These are phyloP conservation scores for Centrapalus pauciflorus DNA, from an alignment of 129 eudicot species.

Conservation along the genomic window DNA sequence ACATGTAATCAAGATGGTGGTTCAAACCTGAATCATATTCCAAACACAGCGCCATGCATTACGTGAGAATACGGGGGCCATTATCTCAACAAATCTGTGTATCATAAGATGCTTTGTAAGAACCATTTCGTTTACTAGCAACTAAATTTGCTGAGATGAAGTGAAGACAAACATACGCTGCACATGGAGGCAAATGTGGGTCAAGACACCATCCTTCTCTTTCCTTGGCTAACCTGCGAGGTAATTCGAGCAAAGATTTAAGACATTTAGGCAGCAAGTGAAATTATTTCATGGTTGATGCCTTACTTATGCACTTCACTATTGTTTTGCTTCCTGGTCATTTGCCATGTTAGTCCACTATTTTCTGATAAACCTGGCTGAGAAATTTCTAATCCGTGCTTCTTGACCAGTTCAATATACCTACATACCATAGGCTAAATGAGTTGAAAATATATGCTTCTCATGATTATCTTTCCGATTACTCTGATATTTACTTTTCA, in stretches of 20 bases:
- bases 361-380: slow-evolving; percentile 75
- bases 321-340: slow-evolving; percentile 61
- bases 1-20: not conserved
- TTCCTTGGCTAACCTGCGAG: slow-evolving; percentile 58
- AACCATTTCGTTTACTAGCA: not conserved
- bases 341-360: slow-evolving; percentile 69
- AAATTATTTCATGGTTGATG: not conserved
- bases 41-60: slow-evolving; percentile 95
- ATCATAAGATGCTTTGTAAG: not conserved
- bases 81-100: slow-evolving; percentile 77
- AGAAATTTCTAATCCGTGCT: slow-evolving; percentile 75
- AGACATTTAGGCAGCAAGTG: not conserved
- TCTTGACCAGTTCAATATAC: slow-evolving; percentile 53
- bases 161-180: slow-evolving; percentile 58
- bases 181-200: slow-evolving; percentile 84
- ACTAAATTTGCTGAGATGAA: not conserved
- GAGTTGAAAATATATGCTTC: not conserved
- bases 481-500: slow-evolving; percentile 42
- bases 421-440: slow-evolving; percentile 26
- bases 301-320: slow-evolving; percentile 77
- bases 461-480: not conserved
- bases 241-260: not conserved
- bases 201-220: slow-evolving; percentile 73
- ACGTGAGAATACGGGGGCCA: slow-evolving; percentile 92
- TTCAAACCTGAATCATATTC: slow-evolving; percentile 75